Conservation (phyloP, 345 rosid species). For the Rhodamnia rubescens region DNA sequence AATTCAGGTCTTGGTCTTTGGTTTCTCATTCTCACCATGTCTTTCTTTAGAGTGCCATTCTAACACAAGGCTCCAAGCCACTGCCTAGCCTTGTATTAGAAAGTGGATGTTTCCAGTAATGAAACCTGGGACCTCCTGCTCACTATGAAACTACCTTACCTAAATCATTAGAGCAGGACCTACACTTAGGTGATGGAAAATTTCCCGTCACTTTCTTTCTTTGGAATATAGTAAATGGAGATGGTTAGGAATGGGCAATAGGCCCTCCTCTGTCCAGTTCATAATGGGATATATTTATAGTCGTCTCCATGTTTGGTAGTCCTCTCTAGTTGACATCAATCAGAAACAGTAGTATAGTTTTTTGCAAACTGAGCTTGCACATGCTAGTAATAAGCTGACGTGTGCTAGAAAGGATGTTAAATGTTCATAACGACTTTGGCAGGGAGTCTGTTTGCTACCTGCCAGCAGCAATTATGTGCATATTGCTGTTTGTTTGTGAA, state of each 20-base stretch:
- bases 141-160: not conserved
- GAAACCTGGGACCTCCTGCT: not conserved
- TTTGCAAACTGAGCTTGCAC: not conserved
- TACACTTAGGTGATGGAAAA: not conserved
- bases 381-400: not conserved
- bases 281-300: not conserved
- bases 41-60: not conserved
- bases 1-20: slow-evolving; percentile 43
- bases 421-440: not conserved
- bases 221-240: not conserved
- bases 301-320: not conserved
- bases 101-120: not conserved
- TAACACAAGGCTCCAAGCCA: not conserved
- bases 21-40: not conserved
- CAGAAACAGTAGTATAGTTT: not conserved
- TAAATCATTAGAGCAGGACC: not conserved
- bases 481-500: not conserved
- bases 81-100: not conserved
- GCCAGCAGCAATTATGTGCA: not conserved
- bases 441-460: not conserved
- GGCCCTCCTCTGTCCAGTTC: not conserved
- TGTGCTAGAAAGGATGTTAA: not conserved
- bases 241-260: not conserved
- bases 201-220: not conserved
- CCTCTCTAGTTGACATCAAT: not conserved